A percentile compares a stretch with the other conserved stretches of the same genome.
phyloP scores from a whole-genome alignment of 1,139 yeast species.

The Scheffersomyces insectosa region DNA sequence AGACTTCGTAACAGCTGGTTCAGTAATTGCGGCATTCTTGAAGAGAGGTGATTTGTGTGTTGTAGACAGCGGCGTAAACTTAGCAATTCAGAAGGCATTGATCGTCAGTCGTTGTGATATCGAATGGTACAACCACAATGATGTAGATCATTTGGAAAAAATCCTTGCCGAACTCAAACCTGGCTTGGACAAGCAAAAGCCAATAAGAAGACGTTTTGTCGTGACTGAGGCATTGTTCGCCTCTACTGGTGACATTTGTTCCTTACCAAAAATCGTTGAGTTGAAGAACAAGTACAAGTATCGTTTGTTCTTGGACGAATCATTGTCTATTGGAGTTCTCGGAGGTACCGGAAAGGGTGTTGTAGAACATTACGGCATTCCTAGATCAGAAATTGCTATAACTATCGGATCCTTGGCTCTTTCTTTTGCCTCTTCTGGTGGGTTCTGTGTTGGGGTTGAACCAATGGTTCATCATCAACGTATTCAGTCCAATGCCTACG shows the following conservation, averaged over 20 bases:
- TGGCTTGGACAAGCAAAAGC: slow-evolving; percentile 64
- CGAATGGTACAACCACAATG: slow-evolving; percentile 85
- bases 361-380: slow-evolving; percentile 66
- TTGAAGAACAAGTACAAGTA: slow-evolving; percentile 81
- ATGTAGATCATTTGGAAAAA: slow-evolving; percentile 75
- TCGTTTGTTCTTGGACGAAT: slow-evolving; percentile 84
- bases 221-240: slow-evolving; percentile 89
- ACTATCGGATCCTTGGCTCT: slow-evolving; percentile 86
- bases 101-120: slow-evolving; percentile 84
- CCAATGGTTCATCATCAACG: slow-evolving; percentile 93
- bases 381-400: slow-evolving; percentile 72
- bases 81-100: slow-evolving; percentile 86
- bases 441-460: slow-evolving; percentile 84
- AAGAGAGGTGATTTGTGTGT: slow-evolving; percentile 93
- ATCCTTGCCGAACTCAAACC: slow-evolving; percentile 65
- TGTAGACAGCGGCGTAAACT: slow-evolving; percentile 77
- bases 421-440: slow-evolving; percentile 89
- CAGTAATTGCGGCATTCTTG: slow-evolving; percentile 94
- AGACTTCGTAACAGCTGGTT: slow-evolving; percentile 86
- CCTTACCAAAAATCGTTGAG: slow-evolving; percentile 67
- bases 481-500: slow-evolving; percentile 84
- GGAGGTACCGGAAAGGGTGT: slow-evolving; percentile 88
- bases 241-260: slow-evolving; percentile 78
- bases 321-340: slow-evolving; percentile 80
- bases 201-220: slow-evolving; percentile 83